phyloP scores from a whole-genome alignment of 768 basidiomycete species.

The Leccinum variicolor region DNA sequence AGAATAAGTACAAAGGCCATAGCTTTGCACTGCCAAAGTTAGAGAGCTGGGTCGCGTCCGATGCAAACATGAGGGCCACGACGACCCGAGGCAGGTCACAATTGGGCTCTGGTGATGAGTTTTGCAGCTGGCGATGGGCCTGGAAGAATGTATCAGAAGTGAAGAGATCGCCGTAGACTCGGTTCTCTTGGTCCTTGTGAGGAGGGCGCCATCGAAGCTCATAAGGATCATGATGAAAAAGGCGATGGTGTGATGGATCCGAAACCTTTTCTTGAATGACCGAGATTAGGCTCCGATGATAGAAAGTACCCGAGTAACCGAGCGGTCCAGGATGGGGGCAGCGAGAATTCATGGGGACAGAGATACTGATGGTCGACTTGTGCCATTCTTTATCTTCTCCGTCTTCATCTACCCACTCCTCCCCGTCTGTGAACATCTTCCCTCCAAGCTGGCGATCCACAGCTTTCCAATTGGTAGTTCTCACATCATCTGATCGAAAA shows the following conservation, averaged over 20 bases:
- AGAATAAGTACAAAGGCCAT: neutral
- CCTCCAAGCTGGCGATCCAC: neutral
- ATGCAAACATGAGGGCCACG: neutral
- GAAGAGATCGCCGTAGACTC: neutral
- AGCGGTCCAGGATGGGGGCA: neutral
- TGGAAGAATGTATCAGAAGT: neutral
- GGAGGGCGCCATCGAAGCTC: neutral
- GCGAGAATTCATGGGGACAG: neutral
- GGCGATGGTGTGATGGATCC: neutral
- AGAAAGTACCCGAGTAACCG: neutral
- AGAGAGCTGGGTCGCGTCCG: neutral
- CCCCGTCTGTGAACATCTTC: neutral
- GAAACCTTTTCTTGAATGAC: neutral
- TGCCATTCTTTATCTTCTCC: neutral
- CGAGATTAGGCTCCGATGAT: neutral
- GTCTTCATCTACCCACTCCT: neutral
- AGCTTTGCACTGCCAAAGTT: neutral
- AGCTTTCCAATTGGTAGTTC: neutral
- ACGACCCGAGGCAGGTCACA: neutral
- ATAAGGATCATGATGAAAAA: neutral
- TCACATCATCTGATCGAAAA: neutral
- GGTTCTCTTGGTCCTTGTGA: neutral
- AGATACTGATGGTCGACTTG: neutral
- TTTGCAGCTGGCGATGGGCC: neutral
- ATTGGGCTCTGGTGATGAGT: neutral